Evolutionary conservation across 2,329 filamentous ascomycete genomes (phyloP), one percentile per base, ranked within the genome.

Genomic region (Diaporthe humulicola): DNA sequence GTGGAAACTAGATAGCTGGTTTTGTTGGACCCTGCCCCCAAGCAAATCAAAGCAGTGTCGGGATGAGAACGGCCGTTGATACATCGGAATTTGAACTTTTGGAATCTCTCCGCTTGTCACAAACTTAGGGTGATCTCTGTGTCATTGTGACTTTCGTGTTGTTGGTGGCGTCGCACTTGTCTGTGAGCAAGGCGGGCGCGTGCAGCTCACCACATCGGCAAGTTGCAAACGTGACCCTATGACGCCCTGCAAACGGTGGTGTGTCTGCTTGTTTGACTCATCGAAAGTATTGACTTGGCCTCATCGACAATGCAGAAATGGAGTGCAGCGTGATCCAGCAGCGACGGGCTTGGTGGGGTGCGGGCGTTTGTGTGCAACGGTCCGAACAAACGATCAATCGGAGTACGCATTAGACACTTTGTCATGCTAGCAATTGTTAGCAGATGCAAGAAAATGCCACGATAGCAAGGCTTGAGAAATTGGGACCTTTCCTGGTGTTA

Each of bases 101-200:
- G 0, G 1, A 33, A 33, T 0, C 15, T 33, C 6, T 4, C 10
- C 1, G 8, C 2, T 7, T 60, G 4, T 17, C 15, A 22, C n/a
- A 19, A 15, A 3, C 14, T 45, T 33, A 1, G 30, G 25, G 1
- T 52, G 19, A 8, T 14, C 14, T 1, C 2, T 8, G 64, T 25
- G 28, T 52, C n/a, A 14, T 36, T 25, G 30, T 15, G 3, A 3
- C 22, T 22, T n/a, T 25, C 28, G 4, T 5, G n/a, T 30, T 67
- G 48, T 38, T 17, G 19, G 19, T n/a, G 64, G n/a, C 6, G 33
- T 9, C 10, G n/a, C 19, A 9, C 19, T 5, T 36, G 7, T 10
- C 17, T 9, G 22, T 52, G 30, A 22, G 22, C 30, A 22, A 67
- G 7, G 22, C 28, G 17, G 19, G 22, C 12, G 60, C 6, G 40